phyloP scores from a whole-genome alignment of 176 grass and related monocot genomes.

The Poa pratensis region DNA sequence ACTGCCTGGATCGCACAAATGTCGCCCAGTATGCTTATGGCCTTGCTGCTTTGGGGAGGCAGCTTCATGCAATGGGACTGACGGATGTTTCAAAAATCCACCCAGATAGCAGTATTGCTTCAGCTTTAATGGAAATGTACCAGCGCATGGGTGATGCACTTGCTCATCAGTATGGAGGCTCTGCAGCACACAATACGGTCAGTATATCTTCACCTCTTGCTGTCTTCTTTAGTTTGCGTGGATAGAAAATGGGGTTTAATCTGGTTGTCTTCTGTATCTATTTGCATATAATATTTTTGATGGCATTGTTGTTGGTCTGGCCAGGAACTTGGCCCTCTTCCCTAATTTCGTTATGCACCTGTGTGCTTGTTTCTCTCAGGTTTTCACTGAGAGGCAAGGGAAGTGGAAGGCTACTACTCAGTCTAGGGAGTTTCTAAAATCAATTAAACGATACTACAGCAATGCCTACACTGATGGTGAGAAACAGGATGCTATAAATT shows the following conservation, averaged over 20 bases:
- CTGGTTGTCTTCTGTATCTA: background rate
- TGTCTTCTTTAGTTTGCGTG: background rate
- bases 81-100: conserved; percentile 84
- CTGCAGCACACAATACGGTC: conserved; percentile 93
- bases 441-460: conserved; percentile 95
- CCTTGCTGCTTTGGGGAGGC: conserved; percentile 82
- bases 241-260: background rate
- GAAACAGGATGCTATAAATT: conserved; percentile 99
- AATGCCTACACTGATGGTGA: conserved; percentile 97
- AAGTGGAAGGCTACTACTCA: conserved; percentile 99
- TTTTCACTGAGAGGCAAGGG: conserved; percentile 96
- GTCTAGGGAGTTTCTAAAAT: conserved; percentile 93
- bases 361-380: conserved; percentile 55
- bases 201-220: conserved; percentile 15
- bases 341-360: conserved; percentile 22
- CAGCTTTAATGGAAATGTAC: conserved; percentile 97
- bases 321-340: background rate
- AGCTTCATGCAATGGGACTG: conserved; percentile 87
- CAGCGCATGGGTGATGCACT: conserved; percentile 97
- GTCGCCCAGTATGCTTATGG: conserved; percentile 98
- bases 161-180: conserved; percentile 97
- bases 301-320: conserved; percentile 9
- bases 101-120: conserved; percentile 84
- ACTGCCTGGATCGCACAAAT: conserved; percentile 96
- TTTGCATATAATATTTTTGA: conserved; percentile 5